Evolutionary conservation across 2,329 filamentous ascomycete species (phyloP).

Genomic region (Coleophoma eucalyptorum): DNA sequence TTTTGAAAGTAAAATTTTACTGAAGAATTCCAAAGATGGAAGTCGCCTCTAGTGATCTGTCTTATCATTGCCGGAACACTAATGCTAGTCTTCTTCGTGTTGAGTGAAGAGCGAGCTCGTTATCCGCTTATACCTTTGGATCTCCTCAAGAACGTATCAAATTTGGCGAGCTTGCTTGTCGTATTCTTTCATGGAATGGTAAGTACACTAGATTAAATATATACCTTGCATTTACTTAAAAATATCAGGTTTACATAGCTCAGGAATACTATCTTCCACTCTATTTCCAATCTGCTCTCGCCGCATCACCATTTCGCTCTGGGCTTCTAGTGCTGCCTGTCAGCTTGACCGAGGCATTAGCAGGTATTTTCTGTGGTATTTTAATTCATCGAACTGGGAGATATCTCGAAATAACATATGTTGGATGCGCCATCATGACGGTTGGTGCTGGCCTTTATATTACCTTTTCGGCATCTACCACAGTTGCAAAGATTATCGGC

Average conservation of each 20-base stretch:
- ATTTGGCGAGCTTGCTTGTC: constrained; percentile 59
- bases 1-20: not conserved
- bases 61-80: constrained; percentile 70
- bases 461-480: constrained; percentile 50
- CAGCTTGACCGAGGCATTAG: constrained; percentile 59
- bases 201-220: not conserved
- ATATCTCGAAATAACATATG: constrained; percentile 52
- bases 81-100: constrained; percentile 53
- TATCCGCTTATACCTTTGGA: constrained; percentile 74
- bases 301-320: constrained; percentile 63
- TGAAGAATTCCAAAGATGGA: constrained; percentile 44
- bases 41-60: constrained; percentile 70
- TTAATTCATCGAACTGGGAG: constrained; percentile 57
- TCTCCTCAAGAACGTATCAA: constrained; percentile 64
- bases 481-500: constrained; percentile 48
- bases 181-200: constrained; percentile 68
- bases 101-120: constrained; percentile 69
- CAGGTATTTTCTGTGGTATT: constrained; percentile 51
- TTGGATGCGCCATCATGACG: constrained; percentile 54
- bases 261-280: constrained; percentile 36
- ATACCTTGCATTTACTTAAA: not conserved
- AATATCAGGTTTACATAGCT: constrained; percentile 41
- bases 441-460: constrained; percentile 61
- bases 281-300: constrained; percentile 77
- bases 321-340: constrained; percentile 72